Conservation (phyloP, 306 rosid species). For the Carpinus viminea region DNA sequence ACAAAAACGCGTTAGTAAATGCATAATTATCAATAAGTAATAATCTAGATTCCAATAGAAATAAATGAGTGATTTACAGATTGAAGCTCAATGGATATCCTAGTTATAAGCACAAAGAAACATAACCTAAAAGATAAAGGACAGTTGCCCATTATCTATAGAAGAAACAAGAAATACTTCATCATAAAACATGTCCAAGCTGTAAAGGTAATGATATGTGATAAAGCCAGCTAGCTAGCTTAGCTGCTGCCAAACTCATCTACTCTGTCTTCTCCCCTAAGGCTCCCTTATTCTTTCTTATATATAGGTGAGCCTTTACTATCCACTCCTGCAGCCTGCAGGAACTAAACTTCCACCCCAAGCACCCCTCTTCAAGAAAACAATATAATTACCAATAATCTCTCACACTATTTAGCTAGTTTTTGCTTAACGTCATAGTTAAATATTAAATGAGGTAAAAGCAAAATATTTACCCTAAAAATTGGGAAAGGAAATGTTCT, state of each 20-base stretch:
- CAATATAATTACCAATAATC: conserved; percentile 35
- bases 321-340: conserved; percentile 73
- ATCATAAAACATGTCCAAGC: conserved; percentile 15
- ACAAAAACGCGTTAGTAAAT: not conserved
- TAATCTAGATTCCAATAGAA: not conserved
- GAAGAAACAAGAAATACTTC: not conserved
- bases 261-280: conserved; percentile 63
- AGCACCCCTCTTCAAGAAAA: conserved; percentile 58
- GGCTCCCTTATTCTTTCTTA: conserved; percentile 41
- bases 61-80: not conserved
- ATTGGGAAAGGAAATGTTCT: too few relatives aligned
- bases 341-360: conserved; percentile 56
- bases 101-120: not conserved
- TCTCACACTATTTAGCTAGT: conserved; percentile 22
- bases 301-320: conserved; percentile 59
- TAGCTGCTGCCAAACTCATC: conserved; percentile 57
- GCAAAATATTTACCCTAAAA: too few relatives aligned
- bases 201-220: conserved; percentile 46
- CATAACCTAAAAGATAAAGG: not conserved
- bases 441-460: too few relatives aligned
- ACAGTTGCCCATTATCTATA: not conserved
- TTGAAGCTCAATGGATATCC: not conserved
- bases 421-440: conserved; percentile 15
- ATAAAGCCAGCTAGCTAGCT: conserved; percentile 44
- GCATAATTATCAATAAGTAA: not conserved